A percentile compares a stretch with the other conserved stretches of the same genome.
phyloP scores from a whole-genome alignment of 225 moss, liverwort and hornwort genomes.

The Thuidium tamariscinum region DNA sequence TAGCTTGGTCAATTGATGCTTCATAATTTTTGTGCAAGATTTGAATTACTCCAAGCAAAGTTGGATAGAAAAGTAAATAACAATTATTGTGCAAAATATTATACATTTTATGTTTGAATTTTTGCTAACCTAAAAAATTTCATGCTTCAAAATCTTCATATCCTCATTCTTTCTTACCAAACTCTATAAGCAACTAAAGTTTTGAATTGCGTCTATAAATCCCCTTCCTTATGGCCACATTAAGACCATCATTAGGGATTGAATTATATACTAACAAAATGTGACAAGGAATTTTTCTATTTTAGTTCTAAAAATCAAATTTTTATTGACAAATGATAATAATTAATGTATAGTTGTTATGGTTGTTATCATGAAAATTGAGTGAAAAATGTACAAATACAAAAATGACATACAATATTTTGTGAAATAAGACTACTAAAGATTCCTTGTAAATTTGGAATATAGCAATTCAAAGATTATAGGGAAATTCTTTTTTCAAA shows the following conservation, averaged over 20 bases:
- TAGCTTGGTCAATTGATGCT: neutral
- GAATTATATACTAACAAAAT: neutral
- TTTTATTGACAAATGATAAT: neutral
- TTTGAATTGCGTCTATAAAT: neutral
- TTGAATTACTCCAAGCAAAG: neutral
- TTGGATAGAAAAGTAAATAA: neutral
- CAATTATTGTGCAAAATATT: neutral
- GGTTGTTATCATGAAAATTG: neutral
- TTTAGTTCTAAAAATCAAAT: too few species aligned
- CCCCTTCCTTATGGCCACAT: too few species aligned
- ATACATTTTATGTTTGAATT: neutral
- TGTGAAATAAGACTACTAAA: neutral
- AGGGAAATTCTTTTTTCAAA: accelerated
- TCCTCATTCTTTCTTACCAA: neutral
- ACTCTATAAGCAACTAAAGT: neutral
- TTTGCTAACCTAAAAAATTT: neutral
- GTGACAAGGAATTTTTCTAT: accelerated
- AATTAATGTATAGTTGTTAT: neutral
- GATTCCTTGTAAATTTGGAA: neutral
- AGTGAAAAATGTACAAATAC: neutral
- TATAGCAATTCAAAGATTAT: neutral
- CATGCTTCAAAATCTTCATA: neutral
- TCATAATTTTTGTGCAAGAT: neutral
- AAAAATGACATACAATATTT: accelerated
- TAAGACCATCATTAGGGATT: neutral